phyloP scores from a whole-genome alignment of 108 stramenopile species.

The Fistulifera pelliculosa region DNA sequence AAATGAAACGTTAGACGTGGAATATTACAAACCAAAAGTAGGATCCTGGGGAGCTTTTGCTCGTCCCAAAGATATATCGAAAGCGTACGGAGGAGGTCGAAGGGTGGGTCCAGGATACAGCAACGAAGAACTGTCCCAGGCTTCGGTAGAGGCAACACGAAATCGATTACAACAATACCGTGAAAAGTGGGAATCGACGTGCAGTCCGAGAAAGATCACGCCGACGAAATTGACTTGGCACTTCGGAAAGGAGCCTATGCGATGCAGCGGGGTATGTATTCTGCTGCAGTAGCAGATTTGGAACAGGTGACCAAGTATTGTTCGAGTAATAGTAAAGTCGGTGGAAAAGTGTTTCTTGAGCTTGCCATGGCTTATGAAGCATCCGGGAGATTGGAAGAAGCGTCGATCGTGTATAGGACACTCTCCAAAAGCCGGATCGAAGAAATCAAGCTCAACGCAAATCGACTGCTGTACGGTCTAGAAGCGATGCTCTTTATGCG shows the following conservation, averaged over 20 bases:
- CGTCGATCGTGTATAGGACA: constrained; percentile 48
- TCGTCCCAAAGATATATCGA: constrained; percentile 87
- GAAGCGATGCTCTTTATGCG: constrained; percentile 83
- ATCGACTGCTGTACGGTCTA: constrained; percentile 61
- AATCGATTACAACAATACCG: constrained; percentile 46
- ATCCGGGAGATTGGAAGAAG: constrained; percentile 61
- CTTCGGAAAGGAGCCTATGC: constrained; percentile 34
- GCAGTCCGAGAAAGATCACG: constrained; percentile 68
- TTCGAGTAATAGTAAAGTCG: constrained; percentile 64
- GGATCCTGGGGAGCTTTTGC: constrained; percentile 89
- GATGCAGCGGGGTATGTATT: constrained; percentile 73
- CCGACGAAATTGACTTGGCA: constrained; percentile 63
- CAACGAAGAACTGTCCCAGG: constrained; percentile 29
- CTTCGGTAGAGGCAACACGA: constrained; percentile 32
- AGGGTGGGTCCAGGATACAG: constrained; percentile 66
- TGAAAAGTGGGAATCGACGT: constrained; percentile 71
- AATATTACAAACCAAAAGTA: constrained; percentile 51
- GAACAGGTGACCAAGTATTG: constrained; percentile 84
- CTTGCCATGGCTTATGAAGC: constrained; percentile 89
- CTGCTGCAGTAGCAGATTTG: constrained; percentile 63
- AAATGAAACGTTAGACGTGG: constrained; percentile 13
- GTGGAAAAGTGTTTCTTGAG: constrained; percentile 74
- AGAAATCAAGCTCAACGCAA: constrained; percentile 70
- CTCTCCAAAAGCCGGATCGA: constrained; percentile 68
- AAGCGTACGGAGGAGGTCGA: constrained; percentile 86